Evolutionary conservation across 2,329 filamentous ascomycete genomes (phyloP), one percentile per base, ranked within the genome.

Genomic region (Trichophyton mentagrophytes): DNA sequence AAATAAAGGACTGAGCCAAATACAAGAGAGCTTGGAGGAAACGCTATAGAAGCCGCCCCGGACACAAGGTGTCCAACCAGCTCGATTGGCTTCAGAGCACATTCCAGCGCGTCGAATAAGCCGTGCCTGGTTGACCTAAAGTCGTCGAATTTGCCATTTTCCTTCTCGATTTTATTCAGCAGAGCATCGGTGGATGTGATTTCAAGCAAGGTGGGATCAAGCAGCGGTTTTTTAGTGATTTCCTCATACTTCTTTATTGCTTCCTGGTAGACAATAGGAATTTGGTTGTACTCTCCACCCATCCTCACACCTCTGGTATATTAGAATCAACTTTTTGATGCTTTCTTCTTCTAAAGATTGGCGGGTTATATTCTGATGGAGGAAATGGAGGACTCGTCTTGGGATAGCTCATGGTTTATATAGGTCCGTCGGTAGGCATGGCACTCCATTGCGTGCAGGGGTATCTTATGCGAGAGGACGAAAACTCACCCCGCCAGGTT

Each of bases 1-100:
- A 80, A 67, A 60, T 6, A 49, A 27, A 27, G 33, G 5, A 59
- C 38, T 13, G 77, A 77, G 6, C 73, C 69, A 62, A 77, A 79
- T 58, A 78, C 74, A 30, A 69, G 67, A 55, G 75, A 69, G 2
- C 73, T 71, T 0, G 77, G 75, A 1, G 76, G 68, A 61, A 79
- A 79, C 2, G 69, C 69, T 5, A 75, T 72, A 11, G 69, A 66
- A 1, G 72, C 71, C 0, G 69, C 71, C 6, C 74, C 75, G 8
- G 71, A 68, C 15, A 73, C 68, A 8, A 76, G 68, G 30, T 72
- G 70, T 0, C 76, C 76, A 15, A 78, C 68, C 4, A 72, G 57
- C 63, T 78, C 74, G 13, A 79, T 65, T 0, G 77, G 76, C 36
- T 58, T 64, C 44, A 65, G 42, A 11, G 64, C 64, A 36, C 42